A percentile compares a stretch with the other conserved stretches of the same genome.
These are phyloP conservation scores for Naganishia liquefaciens DNA, from an alignment of 1,284 basidiomycete species.

Conservation along the genomic window DNA sequence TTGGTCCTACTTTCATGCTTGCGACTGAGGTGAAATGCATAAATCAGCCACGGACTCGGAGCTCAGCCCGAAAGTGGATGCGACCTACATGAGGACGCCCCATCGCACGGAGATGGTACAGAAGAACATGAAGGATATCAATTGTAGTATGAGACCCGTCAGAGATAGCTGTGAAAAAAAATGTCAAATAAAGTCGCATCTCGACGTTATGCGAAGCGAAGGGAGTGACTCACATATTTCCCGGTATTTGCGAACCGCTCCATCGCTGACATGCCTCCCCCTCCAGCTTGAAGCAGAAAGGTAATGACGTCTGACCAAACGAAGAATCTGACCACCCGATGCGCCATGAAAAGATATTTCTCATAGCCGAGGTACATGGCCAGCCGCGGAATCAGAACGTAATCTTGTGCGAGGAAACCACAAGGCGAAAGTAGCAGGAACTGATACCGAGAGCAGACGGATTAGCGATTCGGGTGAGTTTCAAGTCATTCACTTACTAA, in stretches of 20 bases:
- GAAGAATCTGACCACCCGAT: conserved; percentile 42
- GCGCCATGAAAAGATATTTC: conserved; percentile 46
- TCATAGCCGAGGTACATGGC: conserved; percentile 60
- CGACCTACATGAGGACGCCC: conserved; percentile 58
- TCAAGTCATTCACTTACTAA: conserved; percentile 53
- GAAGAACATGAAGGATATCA: conserved; percentile 66
- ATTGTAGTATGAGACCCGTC: conserved; percentile 63
- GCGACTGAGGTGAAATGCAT: neutral
- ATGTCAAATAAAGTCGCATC: conserved; percentile 58
- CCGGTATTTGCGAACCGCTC: conserved; percentile 39
- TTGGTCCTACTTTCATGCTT: conserved; percentile 2
- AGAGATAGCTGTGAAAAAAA: conserved; percentile 63
- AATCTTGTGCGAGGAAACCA: conserved; percentile 72
- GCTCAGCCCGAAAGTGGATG: neutral
- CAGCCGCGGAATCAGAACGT: conserved; percentile 66
- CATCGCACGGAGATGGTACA: conserved; percentile 62
- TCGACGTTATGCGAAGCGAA: conserved; percentile 43
- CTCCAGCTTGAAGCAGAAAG: conserved; percentile 64
- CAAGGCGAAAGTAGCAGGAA: conserved; percentile 59
- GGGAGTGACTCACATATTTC: conserved; percentile 41
- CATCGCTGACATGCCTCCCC: conserved; percentile 51
- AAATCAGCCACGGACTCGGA: neutral
- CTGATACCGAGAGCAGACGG: conserved; percentile 24
- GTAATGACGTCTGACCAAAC: conserved; percentile 62
- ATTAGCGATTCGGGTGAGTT: neutral